Conservation (phyloP, 805 yeast genomes). For the Saturnispora quitensis region DNA sequence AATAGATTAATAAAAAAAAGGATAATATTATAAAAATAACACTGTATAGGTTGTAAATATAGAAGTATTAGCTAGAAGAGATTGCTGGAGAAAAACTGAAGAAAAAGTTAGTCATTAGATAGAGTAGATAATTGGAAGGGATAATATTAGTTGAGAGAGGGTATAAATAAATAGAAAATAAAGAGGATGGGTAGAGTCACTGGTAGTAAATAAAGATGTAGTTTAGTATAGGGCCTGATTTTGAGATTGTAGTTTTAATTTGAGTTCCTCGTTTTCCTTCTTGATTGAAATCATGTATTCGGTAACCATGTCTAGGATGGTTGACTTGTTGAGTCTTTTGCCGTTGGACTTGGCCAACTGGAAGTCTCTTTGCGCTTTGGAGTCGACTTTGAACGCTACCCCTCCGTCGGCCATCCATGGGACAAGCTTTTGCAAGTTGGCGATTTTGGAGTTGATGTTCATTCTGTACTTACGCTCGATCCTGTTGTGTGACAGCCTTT, state of each 20-base stretch:
- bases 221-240: not conserved
- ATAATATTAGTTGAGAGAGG: not conserved
- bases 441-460: constrained; percentile 64
- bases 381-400: constrained; percentile 48
- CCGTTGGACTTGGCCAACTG: constrained; percentile 7
- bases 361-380: not conserved
- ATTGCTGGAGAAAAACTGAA: not conserved
- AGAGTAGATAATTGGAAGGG: not conserved
- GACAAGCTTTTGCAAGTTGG: constrained; percentile 54
- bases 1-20: not conserved
- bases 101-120: not conserved
- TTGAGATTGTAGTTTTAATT: not conserved
- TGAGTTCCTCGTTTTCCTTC: not conserved
- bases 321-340: constrained; percentile 51
- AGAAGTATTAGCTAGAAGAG: not conserved
- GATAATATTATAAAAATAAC: too few relatives aligned
- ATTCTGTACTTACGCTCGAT: constrained; percentile 65
- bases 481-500: constrained; percentile 64
- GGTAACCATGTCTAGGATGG: constrained; percentile 61
- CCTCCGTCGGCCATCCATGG: constrained; percentile 60
- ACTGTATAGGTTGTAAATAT: not conserved
- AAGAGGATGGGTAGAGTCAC: not conserved
- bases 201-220: too few relatives aligned
- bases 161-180: not conserved
- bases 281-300: constrained; percentile 34